These are phyloP conservation scores for Fereydounia khargensis DNA, from an alignment of 1,284 basidiomycete species.

Conservation along the genomic window DNA sequence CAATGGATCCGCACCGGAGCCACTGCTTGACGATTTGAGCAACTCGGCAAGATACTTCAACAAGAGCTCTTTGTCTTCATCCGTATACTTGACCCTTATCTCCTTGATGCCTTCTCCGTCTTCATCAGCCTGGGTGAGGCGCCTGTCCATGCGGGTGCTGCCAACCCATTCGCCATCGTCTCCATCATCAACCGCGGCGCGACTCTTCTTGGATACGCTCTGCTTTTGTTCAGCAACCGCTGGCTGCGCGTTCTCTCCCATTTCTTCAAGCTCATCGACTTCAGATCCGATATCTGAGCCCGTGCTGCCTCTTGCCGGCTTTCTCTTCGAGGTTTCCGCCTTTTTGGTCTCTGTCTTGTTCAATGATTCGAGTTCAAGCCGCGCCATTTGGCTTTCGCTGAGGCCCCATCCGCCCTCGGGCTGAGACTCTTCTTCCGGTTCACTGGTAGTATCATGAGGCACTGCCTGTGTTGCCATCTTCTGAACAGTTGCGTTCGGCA, in stretches of 20 bases:
- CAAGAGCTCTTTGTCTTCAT: neutral
- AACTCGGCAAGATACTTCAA: too few species aligned
- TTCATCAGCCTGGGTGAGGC: neutral
- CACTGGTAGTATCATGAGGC: neutral
- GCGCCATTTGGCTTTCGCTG: neutral
- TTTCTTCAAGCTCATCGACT: neutral
- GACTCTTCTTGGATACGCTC: neutral
- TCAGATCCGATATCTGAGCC: neutral
- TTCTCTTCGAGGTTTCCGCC: neutral
- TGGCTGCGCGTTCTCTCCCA: neutral
- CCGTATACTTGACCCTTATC: neutral
- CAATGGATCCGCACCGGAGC: too few species aligned
- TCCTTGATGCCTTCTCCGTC: neutral
- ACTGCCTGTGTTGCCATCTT: neutral
- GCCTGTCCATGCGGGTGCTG: neutral
- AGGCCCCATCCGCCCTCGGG: neutral
- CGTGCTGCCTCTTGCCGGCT: neutral
- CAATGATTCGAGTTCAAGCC: neutral
- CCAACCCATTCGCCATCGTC: neutral
- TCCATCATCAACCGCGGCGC: neutral
- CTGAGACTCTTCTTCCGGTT: neutral
- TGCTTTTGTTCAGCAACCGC: too few species aligned
- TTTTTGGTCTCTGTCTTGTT: neutral
- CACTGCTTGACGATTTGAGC: too few species aligned
- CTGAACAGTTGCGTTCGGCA: neutral